A percentile compares a stretch with the other conserved stretches of the same genome.
Conservation (phyloP, 345 rosid genomes). For the Microcos paniculata region DNA sequence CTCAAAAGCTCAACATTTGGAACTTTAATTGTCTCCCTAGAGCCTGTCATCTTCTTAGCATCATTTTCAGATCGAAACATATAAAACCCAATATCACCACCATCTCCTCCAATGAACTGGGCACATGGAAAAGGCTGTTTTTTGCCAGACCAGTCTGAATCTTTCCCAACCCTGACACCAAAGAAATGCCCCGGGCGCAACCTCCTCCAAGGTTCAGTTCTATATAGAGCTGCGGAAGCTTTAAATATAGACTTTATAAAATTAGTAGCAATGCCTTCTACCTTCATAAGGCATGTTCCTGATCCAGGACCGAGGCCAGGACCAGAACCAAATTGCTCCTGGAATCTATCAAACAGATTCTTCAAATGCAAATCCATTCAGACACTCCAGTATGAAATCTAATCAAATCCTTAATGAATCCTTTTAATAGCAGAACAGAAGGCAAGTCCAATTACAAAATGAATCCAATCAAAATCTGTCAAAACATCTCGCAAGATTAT, state of each 20-base stretch:
- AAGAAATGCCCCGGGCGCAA: constrained; percentile 59
- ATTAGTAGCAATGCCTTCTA: constrained; percentile 54
- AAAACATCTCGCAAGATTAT: background rate
- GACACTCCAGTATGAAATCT: constrained; percentile 14
- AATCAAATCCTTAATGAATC: constrained; percentile 6
- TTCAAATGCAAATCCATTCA: constrained; percentile 71
- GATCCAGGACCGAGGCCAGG: constrained; percentile 81
- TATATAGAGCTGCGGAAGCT: constrained; percentile 65
- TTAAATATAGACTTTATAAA: constrained; percentile 45
- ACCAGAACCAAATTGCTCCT: constrained; percentile 74
- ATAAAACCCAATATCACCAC: constrained; percentile 62
- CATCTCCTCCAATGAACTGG: constrained; percentile 71
- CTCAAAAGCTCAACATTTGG: constrained; percentile 65
- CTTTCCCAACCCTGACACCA: constrained; percentile 61
- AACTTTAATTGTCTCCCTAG: constrained; percentile 48
- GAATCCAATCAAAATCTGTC: background rate
- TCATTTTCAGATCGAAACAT: constrained; percentile 51
- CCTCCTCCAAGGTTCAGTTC: constrained; percentile 77
- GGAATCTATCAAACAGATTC: constrained; percentile 58
- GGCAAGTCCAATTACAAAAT: background rate
- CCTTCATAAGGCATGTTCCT: constrained; percentile 54
- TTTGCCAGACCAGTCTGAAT: constrained; percentile 63
- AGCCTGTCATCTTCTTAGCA: constrained; percentile 56
- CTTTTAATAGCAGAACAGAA: background rate
- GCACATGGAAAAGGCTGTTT: constrained; percentile 61